These are phyloP conservation scores for Camelina laxa DNA, from an alignment of 345 rosid species.

Conservation along the genomic window DNA sequence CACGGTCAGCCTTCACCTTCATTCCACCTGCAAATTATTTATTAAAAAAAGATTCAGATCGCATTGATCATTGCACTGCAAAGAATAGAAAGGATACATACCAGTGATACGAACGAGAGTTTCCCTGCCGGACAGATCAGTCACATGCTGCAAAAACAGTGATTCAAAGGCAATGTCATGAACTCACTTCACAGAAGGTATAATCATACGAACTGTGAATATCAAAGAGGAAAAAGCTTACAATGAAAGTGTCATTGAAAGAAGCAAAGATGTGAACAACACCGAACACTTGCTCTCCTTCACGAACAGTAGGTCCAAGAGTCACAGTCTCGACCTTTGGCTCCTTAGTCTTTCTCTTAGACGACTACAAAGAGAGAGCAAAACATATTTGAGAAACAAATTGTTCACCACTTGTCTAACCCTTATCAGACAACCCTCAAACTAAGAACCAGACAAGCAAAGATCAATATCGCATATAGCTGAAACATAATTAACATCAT, in stretches of 20 bases:
- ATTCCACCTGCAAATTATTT: slow-evolving; percentile 63
- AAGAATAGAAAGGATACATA: slow-evolving; percentile 25
- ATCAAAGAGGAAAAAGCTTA: slow-evolving; percentile 27
- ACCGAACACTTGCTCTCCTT: slow-evolving; percentile 82
- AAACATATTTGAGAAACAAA: slow-evolving; percentile 10
- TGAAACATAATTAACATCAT: background rate
- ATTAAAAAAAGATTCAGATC: background rate
- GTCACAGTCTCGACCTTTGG: slow-evolving; percentile 79
- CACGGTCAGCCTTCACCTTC: slow-evolving; percentile 95
- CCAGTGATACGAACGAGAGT: slow-evolving; percentile 87
- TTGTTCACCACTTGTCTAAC: slow-evolving; percentile 5
- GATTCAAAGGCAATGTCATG: background rate
- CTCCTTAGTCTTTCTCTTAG: slow-evolving; percentile 74
- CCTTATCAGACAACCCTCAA: background rate
- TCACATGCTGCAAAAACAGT: slow-evolving; percentile 65
- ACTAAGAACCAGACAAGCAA: background rate
- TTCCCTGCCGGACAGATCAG: slow-evolving; percentile 88
- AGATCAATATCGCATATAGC: background rate
- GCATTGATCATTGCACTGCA: background rate
- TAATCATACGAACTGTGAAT: background rate
- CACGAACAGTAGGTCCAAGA: slow-evolving; percentile 77
- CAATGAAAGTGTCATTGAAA: slow-evolving; percentile 80
- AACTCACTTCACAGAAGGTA: background rate
- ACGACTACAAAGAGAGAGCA: slow-evolving; percentile 53
- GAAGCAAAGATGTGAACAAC: slow-evolving; percentile 81